These are phyloP conservation scores for Gonium pectorale DNA, from an alignment of 139 green algal genomes.

Conservation along the genomic window DNA sequence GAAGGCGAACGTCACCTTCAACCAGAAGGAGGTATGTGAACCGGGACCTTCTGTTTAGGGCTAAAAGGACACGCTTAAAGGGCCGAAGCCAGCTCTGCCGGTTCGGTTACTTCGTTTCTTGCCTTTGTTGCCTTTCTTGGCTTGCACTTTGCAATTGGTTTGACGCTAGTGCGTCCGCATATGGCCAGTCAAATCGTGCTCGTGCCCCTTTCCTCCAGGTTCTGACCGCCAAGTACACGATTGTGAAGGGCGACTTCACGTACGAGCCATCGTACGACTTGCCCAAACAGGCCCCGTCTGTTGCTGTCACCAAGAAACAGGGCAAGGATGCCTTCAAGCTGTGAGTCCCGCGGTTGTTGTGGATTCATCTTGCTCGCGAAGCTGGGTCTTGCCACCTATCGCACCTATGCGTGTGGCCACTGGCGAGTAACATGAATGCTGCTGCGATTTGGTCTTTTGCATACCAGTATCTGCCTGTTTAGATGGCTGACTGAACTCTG, in stretches of 20 bases:
- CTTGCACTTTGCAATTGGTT: neutral
- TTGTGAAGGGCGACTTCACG: conserved; percentile 22
- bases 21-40: conserved; percentile 37
- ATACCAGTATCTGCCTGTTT: neutral
- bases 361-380: no score
- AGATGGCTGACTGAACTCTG: neutral
- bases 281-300: conserved; percentile 14
- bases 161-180: neutral
- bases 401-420: neutral
- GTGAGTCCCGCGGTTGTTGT: neutral
- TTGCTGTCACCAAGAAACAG: conserved; percentile 43
- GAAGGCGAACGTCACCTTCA: conserved; percentile 49
- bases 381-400: no score
- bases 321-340: conserved; percentile 45
- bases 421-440: neutral
- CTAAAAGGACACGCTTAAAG: neutral
- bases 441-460: neutral
- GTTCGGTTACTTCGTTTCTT: neutral
- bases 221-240: conserved; percentile 48
- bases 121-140: no score
- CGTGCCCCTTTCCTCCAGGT: conserved; percentile 2
- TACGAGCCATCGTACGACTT: conserved; percentile 55
- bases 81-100: neutral
- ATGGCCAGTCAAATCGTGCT: neutral
- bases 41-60: neutral